These are phyloP conservation scores for Jatropha podagrica DNA, from an alignment of 441 rosid species.

Conservation along the genomic window DNA sequence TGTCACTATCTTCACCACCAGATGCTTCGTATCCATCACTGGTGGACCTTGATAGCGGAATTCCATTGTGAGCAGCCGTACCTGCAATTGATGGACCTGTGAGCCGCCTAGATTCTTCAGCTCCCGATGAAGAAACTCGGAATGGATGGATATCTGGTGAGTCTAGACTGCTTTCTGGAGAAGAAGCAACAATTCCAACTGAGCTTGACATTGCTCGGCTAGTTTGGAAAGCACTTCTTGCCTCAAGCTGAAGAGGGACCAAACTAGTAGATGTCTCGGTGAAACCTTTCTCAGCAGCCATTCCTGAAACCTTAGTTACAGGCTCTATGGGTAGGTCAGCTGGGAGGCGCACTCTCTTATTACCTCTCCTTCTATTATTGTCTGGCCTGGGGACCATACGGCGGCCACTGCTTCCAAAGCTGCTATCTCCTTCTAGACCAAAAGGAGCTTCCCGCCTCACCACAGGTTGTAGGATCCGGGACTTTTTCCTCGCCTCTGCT, in stretches of 20 bases:
- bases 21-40: constrained; percentile 99
- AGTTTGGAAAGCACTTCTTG: constrained; percentile 93
- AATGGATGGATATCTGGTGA: constrained; percentile 95
- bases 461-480: constrained; percentile 84
- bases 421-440: constrained; percentile 54
- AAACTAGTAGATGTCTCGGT: constrained; percentile 66
- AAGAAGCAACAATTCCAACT: constrained; percentile 64
- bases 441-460: constrained; percentile 56
- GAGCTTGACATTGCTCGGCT: constrained; percentile 83
- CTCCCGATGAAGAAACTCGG: constrained; percentile 74
- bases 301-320: constrained; percentile 39
- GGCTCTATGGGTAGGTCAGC: constrained; percentile 71
- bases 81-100: constrained; percentile 52
- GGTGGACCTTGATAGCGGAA: constrained; percentile 82
- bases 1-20: constrained; percentile 98
- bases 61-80: constrained; percentile 47
- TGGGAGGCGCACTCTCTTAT: constrained; percentile 74
- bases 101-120: constrained; percentile 67
- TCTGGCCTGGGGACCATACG: constrained; percentile 74
- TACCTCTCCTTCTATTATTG: constrained; percentile 57
- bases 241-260: constrained; percentile 95
- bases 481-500: constrained; percentile 92
- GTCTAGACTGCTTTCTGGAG: constrained; percentile 97
- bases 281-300: constrained; percentile 45
- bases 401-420: constrained; percentile 78